Percentiles rank a stretch among this genome's conserved stretches.
These are phyloP conservation scores for Clonostachys sp. DNA, from an alignment of 2,329 filamentous ascomycete species.

Conservation along the genomic window DNA sequence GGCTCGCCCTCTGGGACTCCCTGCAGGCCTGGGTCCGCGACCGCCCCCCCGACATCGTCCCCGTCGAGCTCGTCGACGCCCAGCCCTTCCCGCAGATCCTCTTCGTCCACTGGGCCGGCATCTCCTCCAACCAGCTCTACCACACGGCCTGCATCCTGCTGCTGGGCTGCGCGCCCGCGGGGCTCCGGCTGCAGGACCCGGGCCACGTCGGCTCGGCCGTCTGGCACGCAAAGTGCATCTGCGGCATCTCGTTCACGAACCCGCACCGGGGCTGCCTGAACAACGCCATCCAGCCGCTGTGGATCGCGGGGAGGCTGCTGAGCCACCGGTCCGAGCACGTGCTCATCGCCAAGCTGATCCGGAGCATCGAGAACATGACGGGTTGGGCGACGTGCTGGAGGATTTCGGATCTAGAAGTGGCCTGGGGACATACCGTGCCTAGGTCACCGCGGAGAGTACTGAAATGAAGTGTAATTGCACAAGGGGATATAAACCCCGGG, in stretches of 20 bases:
- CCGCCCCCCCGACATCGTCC: constrained; percentile 39
- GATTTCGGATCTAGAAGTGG: constrained; percentile 42
- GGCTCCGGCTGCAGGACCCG: background rate
- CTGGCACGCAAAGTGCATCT: constrained; percentile 52
- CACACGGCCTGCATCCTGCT: constrained; percentile 51
- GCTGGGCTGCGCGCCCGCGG: constrained; percentile 24
- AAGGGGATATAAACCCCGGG: no score
- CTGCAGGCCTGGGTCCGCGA: constrained; percentile 41
- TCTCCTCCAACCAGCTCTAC: constrained; percentile 52
- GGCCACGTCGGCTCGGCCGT: constrained; percentile 27
- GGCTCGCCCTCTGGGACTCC: constrained; percentile 42
- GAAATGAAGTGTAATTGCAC: background rate
- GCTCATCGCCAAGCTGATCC: constrained; percentile 35
- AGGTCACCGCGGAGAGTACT: constrained; percentile 2
- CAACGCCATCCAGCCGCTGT: constrained; percentile 53
- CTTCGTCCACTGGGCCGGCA: constrained; percentile 48
- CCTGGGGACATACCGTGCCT: constrained; percentile 28
- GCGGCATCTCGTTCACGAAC: constrained; percentile 51
- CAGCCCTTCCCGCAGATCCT: constrained; percentile 46
- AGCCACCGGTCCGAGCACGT: constrained; percentile 41
- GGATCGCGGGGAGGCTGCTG: constrained; percentile 48
- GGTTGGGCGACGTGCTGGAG: constrained; percentile 51
- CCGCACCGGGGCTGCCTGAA: constrained; percentile 50
- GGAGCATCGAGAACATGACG: constrained; percentile 43
- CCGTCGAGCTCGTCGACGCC: constrained; percentile 34